Conservation (phyloP, 2,329 filamentous ascomycete species). For the Trichoderma lentiforme region DNA sequence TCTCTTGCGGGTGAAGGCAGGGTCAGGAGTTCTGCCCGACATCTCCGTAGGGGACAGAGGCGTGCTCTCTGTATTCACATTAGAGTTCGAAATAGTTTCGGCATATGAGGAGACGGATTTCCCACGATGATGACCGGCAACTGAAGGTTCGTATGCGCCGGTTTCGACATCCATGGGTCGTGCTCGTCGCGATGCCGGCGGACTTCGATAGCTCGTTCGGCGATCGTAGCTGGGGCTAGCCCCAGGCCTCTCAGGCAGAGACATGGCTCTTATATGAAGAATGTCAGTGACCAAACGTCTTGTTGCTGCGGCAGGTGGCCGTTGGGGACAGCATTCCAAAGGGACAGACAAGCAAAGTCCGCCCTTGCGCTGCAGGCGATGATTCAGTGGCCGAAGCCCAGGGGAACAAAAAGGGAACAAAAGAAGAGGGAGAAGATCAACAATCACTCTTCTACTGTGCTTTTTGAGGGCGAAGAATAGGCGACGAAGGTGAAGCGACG, state of each 20-base stretch:
- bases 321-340: conserved; percentile 7
- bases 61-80: conserved; percentile 53
- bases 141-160: conserved; percentile 47
- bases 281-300: conserved; percentile 8
- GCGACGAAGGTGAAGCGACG: not conserved
- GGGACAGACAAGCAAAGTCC: conserved; percentile 3
- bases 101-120: conserved; percentile 56
- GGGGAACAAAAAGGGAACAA: not conserved
- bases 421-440: not conserved
- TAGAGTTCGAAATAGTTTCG: conserved; percentile 55
- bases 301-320: conserved; percentile 5
- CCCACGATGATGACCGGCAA: conserved; percentile 49
- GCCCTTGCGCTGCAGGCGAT: conserved; percentile 10
- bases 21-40: conserved; percentile 30
- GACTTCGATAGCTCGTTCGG: conserved; percentile 63
- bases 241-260: conserved; percentile 63
- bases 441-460: not conserved
- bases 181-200: conserved; percentile 62
- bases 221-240: conserved; percentile 59
- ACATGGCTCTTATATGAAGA: conserved; percentile 47
- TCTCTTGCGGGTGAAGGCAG: conserved; percentile 64
- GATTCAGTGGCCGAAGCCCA: not conserved
- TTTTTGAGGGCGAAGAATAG: not conserved
- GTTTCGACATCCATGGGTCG: conserved; percentile 69
- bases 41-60: conserved; percentile 50